Conservation (phyloP, 139 green algal species). For the Chlamydomonas applanata region DNA sequence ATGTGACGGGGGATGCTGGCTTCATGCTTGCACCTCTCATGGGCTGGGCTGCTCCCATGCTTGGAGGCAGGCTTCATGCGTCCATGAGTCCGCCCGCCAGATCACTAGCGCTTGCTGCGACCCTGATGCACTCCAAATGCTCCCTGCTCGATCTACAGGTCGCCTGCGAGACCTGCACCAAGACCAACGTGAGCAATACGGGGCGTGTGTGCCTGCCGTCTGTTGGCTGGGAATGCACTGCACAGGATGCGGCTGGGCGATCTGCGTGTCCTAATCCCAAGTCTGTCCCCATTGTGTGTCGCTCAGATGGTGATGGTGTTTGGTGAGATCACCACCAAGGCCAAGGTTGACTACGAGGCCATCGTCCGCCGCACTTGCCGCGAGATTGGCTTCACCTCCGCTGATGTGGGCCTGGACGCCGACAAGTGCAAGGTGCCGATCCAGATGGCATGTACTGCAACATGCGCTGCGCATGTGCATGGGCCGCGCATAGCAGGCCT, state of each 20-base stretch:
- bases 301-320: conserved; percentile 98
- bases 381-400: conserved; percentile 94
- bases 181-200: conserved; percentile 80
- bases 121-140: not conserved
- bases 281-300: too few relatives aligned
- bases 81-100: not conserved
- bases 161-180: conserved; percentile 97
- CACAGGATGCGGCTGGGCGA: too few relatives aligned
- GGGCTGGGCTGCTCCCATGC: not conserved
- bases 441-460: not conserved
- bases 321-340: conserved; percentile 99
- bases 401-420: conserved; percentile 91
- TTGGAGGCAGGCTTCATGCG: not conserved
- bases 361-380: conserved; percentile 69
- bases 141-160: conserved; percentile 47
- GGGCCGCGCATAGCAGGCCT: too few relatives aligned
- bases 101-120: too few relatives aligned
- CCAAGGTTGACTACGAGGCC: conserved; percentile 99
- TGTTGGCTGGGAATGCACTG: too few relatives aligned
- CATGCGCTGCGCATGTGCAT: not conserved
- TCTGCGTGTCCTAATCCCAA: too few relatives aligned
- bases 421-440: conserved; percentile 92
- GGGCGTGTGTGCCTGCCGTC: too few relatives aligned
- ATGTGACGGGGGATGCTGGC: too few relatives aligned
- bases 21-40: not conserved